phyloP scores from a whole-genome alignment of 2,329 filamentous ascomycete species.

The Microsporum audouinii region DNA sequence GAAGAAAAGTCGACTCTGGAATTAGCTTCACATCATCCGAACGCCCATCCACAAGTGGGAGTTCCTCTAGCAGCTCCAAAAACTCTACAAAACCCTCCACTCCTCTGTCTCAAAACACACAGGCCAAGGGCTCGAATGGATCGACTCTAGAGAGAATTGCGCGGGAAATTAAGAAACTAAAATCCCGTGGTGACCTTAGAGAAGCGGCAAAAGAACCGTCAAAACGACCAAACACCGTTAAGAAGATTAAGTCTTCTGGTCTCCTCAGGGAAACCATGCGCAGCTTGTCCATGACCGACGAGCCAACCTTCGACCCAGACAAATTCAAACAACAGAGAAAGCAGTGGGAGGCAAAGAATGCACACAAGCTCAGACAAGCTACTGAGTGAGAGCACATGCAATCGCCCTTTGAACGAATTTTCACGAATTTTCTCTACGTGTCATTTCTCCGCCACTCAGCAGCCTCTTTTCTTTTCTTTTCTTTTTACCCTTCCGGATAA shows the following conservation, averaged over 20 bases:
- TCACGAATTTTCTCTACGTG: conserved; percentile 1
- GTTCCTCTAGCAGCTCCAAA: conserved; percentile 21
- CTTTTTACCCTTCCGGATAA: not conserved
- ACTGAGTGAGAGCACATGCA: conserved; percentile 5
- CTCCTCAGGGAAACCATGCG: conserved; percentile 20
- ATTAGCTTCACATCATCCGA: conserved; percentile 44
- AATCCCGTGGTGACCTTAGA: conserved; percentile 43
- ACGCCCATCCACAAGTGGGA: conserved; percentile 29
- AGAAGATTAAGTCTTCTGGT: conserved; percentile 27
- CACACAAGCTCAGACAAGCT: conserved; percentile 19
- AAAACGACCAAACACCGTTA: conserved; percentile 19
- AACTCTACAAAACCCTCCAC: conserved; percentile 14
- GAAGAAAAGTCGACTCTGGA: conserved; percentile 50
- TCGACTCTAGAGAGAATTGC: conserved; percentile 50
- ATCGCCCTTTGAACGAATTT: not conserved
- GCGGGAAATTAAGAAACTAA: conserved; percentile 48
- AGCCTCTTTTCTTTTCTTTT: not conserved
- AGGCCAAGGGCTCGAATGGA: conserved; percentile 34
- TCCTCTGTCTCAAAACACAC: conserved; percentile 19
- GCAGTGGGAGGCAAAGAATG: conserved; percentile 37
- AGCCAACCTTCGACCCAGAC: conserved; percentile 39
- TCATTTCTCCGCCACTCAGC: not conserved
- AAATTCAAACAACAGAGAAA: conserved; percentile 39
- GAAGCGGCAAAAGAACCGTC: conserved; percentile 18
- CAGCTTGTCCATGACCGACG: conserved; percentile 25